Base-by-base conservation (phyloP, 805 yeast species). In the Metschnikowia picachoensis region DNA sequence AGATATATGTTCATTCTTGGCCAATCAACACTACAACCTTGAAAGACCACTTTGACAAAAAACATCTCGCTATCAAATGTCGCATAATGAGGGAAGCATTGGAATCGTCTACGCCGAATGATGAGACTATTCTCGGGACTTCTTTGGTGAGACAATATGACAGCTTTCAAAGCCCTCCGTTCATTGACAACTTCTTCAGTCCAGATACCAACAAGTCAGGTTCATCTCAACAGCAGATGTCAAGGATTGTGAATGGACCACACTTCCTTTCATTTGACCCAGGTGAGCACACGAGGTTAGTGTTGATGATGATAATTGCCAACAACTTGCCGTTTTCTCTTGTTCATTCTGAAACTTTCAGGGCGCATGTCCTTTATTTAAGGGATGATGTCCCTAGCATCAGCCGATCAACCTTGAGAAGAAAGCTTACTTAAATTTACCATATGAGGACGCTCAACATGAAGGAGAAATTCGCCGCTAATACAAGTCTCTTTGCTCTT, bases 241-340 rank as follows among this genome's bases (percentile, higher is more conserved):
- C 25, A 20, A 7, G 25, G 25, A 20, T 5, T 20, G 25, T 7
- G 7, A 20, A 20, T 7, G 36, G 30, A 13, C 39, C 44, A 27
- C n/a, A 14, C 17, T 25, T 17, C 2, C 42, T n/a, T 29, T 5
- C 36, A 31, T 31, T 39, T 29, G 36, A 39, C n/a, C 31, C 20
- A 11, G 27, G 20, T 16, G 36, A 39, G 16, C 31, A 31, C 36
- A 14, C 14, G 42, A 6, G 17, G 20, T n/a, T 29, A 12, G 30
- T 39, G n/a, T 30, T 31, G 36, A 9, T 13, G 28, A 36, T 31
- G 31, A 30, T 39, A 35, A 17, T 20, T 3, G 35, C 42, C 20
- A 39, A 39, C 13, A 39, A 30, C 36, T 39, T 39, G 36, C 42
- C 36, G 11, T 39, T 30, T 31, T 12, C 32, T 9, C 30, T 39